Percentiles rank a stretch among this genome's conserved stretches.
These are phyloP conservation scores for Cyphellophora attinorum DNA, from an alignment of 2,329 filamentous ascomycete genomes.

Conservation along the genomic window DNA sequence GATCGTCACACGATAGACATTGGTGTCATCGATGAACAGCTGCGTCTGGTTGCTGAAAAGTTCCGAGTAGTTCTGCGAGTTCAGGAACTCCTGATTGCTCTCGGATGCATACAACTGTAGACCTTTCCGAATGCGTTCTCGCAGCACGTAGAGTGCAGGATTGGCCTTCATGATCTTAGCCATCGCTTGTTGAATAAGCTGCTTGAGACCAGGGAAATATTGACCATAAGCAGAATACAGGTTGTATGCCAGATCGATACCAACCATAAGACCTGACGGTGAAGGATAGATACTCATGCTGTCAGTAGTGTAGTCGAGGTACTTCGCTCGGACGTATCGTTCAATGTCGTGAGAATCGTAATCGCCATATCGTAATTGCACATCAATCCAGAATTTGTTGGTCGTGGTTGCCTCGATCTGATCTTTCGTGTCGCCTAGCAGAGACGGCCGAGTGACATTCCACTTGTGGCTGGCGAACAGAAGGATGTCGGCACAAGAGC, in stretches of 20 bases:
- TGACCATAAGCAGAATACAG: slow-evolving; percentile 96
- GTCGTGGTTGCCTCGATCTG: slow-evolving; percentile 87
- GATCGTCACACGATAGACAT: slow-evolving; percentile 98
- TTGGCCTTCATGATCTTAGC: slow-evolving; percentile 99
- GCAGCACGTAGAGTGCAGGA: slow-evolving; percentile 86
- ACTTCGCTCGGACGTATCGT: slow-evolving; percentile 93
- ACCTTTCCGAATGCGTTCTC: slow-evolving; percentile 97
- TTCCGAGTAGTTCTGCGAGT: slow-evolving; percentile 98
- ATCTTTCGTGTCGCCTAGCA: slow-evolving; percentile 94
- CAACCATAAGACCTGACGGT: slow-evolving; percentile 93
- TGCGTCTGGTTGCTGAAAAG: slow-evolving; percentile 98
- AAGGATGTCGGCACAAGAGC: slow-evolving; percentile 92
- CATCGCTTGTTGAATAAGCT: slow-evolving; percentile 94
- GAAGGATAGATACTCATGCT: slow-evolving; percentile 98
- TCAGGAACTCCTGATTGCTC: slow-evolving; percentile 97
- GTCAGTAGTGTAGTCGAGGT: slow-evolving; percentile 96
- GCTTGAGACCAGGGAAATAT: slow-evolving; percentile 96
- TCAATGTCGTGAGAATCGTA: slow-evolving; percentile 99
- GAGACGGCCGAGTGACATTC: slow-evolving; percentile 90
- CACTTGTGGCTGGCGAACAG: slow-evolving; percentile 97
- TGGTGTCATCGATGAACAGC: slow-evolving; percentile 97
- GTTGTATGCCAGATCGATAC: slow-evolving; percentile 95
- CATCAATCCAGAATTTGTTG: slow-evolving; percentile 99
- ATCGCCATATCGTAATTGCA: slow-evolving; percentile 91
- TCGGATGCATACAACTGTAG: slow-evolving; percentile 96